phyloP scores from a whole-genome alignment of 2,329 filamentous ascomycete genomes.

The Exophiala mesophila region DNA sequence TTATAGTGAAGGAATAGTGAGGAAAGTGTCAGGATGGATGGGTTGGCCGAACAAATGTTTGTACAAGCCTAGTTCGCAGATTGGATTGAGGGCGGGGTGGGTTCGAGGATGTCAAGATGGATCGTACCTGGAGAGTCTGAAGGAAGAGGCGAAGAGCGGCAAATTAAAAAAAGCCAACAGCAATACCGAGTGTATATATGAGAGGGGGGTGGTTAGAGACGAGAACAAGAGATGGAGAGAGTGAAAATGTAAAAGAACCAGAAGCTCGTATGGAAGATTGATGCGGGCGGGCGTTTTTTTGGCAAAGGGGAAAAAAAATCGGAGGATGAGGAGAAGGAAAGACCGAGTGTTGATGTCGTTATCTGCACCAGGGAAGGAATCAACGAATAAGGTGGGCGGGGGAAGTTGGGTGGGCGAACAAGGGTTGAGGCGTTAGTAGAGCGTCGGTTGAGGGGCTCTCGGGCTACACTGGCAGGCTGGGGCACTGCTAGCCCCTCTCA shows the following conservation, averaged over 20 bases:
- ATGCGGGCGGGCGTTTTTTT: background rate
- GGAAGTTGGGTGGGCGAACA: too few relatives aligned
- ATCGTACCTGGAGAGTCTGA: conserved; percentile 28
- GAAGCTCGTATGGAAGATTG: conserved; percentile 1
- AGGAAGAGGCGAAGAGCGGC: background rate
- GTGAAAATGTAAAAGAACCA: too few relatives aligned
- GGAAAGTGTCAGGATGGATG: conserved; percentile 25
- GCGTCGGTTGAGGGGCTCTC: too few relatives aligned
- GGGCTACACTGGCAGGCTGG: too few relatives aligned
- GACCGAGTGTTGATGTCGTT: conserved; percentile 13
- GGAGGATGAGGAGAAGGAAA: conserved; percentile 11
- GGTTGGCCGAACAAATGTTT: conserved; percentile 37
- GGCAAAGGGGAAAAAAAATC: conserved; percentile 11
- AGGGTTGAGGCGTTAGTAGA: too few relatives aligned
- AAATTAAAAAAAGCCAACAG: too few relatives aligned
- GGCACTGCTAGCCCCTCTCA: too few relatives aligned
- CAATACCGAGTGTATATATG: too few relatives aligned
- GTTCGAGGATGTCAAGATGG: too few relatives aligned
- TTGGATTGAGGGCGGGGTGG: background rate
- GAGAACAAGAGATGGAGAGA: too few relatives aligned
- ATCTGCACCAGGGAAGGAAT: conserved; percentile 4
- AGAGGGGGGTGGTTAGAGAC: too few relatives aligned
- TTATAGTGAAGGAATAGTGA: too few relatives aligned
- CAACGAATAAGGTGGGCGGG: conserved; percentile 20
- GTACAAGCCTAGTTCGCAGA: background rate